These are phyloP conservation scores for Veloboletus limbatus DNA, from an alignment of 1,284 basidiomycete species.

Conservation along the genomic window DNA sequence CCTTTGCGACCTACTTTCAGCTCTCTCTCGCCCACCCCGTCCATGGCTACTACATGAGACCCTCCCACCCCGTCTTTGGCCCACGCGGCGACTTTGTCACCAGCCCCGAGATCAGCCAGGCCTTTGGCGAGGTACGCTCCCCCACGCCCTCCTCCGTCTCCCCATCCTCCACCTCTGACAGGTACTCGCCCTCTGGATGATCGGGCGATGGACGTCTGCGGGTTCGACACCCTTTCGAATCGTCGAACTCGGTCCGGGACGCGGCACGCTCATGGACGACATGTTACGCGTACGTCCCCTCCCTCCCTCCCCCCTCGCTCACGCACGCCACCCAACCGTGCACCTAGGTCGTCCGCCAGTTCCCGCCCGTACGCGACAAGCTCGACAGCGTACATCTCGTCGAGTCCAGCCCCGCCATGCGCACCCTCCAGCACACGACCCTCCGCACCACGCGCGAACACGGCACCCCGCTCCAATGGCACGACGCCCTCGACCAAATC, in stretches of 20 bases:
- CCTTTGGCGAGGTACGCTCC: constrained; percentile 87
- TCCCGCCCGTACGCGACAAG: constrained; percentile 40
- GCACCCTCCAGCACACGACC: constrained; percentile 59
- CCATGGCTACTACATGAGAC: constrained; percentile 87
- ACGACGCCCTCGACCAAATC: constrained; percentile 71
- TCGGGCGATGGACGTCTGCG: constrained; percentile 73
- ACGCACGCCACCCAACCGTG: background rate
- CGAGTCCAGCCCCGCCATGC: constrained; percentile 75
- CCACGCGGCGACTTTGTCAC: constrained; percentile 92
- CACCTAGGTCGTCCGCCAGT: constrained; percentile 50
- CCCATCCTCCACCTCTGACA: constrained; percentile 35
- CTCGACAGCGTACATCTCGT: constrained; percentile 71
- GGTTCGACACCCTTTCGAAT: constrained; percentile 64
- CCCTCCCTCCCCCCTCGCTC: background rate
- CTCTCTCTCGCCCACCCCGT: constrained; percentile 84
- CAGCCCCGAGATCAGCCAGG: constrained; percentile 94
- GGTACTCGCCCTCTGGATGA: constrained; percentile 85
- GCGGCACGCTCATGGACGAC: constrained; percentile 91
- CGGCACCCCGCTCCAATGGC: constrained; percentile 61
- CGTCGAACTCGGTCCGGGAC: constrained; percentile 92
- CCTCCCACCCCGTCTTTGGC: constrained; percentile 77
- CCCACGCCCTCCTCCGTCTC: background rate
- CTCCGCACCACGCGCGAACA: constrained; percentile 39
- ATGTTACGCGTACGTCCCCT: constrained; percentile 70
- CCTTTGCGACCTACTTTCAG: constrained; percentile 86